These are phyloP conservation scores for Kewa caespitosa DNA, from an alignment of 179 eudicot genomes.

Conservation along the genomic window DNA sequence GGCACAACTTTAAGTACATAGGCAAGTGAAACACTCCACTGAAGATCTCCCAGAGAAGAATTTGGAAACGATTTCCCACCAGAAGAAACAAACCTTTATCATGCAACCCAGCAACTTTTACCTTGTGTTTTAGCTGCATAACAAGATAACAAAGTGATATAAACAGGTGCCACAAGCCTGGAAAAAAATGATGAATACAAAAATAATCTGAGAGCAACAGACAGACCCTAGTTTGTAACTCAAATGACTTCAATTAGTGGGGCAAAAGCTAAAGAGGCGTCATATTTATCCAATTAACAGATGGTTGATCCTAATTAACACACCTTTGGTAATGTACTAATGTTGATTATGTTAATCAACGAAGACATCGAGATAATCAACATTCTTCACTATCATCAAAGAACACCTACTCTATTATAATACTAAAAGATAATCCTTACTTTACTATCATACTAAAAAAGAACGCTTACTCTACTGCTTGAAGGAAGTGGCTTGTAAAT, in stretches of 20 bases:
- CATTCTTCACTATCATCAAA: constrained; percentile 5
- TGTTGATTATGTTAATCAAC: not conserved
- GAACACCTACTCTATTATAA: constrained; percentile 60
- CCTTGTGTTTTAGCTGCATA: constrained; percentile 58
- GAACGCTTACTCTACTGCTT: constrained; percentile 57
- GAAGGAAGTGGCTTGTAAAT: constrained; percentile 83
- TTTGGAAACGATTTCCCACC: not conserved
- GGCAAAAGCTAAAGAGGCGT: not conserved
- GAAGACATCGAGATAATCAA: not conserved
- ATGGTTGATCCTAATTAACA: not conserved
- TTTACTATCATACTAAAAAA: constrained; percentile 11
- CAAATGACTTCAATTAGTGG: constrained; percentile 2
- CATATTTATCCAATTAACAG: not conserved
- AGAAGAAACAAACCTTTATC: constrained; percentile 76
- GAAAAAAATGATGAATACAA: too few relatives aligned
- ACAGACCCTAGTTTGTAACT: not conserved
- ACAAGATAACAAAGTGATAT: constrained; percentile 16
- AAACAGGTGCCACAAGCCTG: constrained; percentile 12
- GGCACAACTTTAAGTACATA: constrained; percentile 2
- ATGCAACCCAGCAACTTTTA: constrained; percentile 75
- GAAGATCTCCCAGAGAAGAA: not conserved
- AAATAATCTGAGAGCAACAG: not conserved
- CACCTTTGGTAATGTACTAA: too few relatives aligned
- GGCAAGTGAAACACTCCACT: not conserved
- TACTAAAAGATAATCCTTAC: too few relatives aligned